Evolutionary conservation across 495 filamentous ascomycete genomes (phyloP).

Genomic region (Aspergillus coremiiformis): DNA sequence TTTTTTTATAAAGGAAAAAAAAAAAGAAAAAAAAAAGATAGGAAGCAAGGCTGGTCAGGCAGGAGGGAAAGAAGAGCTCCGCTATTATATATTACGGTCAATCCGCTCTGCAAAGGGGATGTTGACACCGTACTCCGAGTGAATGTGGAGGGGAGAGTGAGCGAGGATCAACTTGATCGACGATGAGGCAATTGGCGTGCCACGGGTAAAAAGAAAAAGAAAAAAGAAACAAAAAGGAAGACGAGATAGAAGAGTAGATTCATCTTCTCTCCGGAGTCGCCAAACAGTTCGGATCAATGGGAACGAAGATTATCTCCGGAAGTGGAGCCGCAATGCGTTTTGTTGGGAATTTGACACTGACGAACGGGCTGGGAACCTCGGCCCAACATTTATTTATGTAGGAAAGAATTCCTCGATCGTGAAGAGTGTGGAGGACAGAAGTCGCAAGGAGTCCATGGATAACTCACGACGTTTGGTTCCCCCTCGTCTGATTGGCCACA

Average conservation of each 20-base stretch:
- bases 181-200: not conserved
- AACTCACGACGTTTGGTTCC: no score
- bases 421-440: not conserved
- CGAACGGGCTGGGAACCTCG: not conserved
- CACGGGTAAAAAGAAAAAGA: no score
- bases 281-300: conserved; percentile 1
- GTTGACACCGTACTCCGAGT: no score
- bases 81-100: no score
- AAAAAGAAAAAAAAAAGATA: not conserved
- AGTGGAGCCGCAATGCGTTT: conserved; percentile 21
- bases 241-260: not conserved
- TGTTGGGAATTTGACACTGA: conserved; percentile 20
- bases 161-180: not conserved
- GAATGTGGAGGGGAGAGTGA: no score
- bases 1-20: not conserved
- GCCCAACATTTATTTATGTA: conserved; percentile 2
- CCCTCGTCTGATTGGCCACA: no score
- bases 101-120: no score
- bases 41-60: no score
- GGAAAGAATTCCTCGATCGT: not conserved
- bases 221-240: conserved; percentile 1
- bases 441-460: no score
- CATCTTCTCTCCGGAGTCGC: not conserved
- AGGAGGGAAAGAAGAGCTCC: no score
- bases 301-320: not conserved